Evolutionary conservation across 2,329 filamentous ascomycete species (phyloP), one percentile per base, ranked within the genome.

Genomic region (Claviceps fusiformis): DNA sequence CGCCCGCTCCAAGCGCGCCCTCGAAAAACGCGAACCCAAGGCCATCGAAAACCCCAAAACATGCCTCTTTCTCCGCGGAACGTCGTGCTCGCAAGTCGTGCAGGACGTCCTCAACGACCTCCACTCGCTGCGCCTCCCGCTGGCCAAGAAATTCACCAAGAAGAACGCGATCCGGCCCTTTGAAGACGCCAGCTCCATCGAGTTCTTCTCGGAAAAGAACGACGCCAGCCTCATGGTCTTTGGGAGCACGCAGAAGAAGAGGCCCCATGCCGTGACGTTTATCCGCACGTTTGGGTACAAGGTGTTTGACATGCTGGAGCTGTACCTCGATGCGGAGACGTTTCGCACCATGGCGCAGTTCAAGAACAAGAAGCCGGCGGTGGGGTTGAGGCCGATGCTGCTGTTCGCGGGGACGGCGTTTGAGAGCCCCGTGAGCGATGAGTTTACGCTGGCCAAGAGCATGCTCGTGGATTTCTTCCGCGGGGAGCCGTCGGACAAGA

Each of bases 121-220:
- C 55, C 82, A 89, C 71, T 81, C 88, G 51, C 77, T 98, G 66
- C 91, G 92, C 64, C 84, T 87, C 65, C 90, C 91, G 2, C 79
- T 92, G 58, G 85, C 85, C 60, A 86, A 95, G 71, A 90, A 91
- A 62, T 95, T 98, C 75, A 88, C 83, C 72, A 98, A 97, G 80
- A 97, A 97, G 77, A 98, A 98, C 72, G 79, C 83, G 62, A 86
- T 95, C 64, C 90, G 93, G 71, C 93, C 93, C 2, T 98, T 98
- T 71, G 92, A 96, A 70, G 90, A 95, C 68, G 75, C 87, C 60
- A 77, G 85, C 33, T 92, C 87, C 54, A 80, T 97, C 61, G 89
- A 96, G 72, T 98, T 98, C 76, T 91, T 98, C 76, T 86, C 86
- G 59, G 85, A 91, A 68, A 98, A 97, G 76, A 98, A 98, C 73